phyloP scores from a whole-genome alignment of 1,139 yeast species.

The Neolecta irregularis region DNA sequence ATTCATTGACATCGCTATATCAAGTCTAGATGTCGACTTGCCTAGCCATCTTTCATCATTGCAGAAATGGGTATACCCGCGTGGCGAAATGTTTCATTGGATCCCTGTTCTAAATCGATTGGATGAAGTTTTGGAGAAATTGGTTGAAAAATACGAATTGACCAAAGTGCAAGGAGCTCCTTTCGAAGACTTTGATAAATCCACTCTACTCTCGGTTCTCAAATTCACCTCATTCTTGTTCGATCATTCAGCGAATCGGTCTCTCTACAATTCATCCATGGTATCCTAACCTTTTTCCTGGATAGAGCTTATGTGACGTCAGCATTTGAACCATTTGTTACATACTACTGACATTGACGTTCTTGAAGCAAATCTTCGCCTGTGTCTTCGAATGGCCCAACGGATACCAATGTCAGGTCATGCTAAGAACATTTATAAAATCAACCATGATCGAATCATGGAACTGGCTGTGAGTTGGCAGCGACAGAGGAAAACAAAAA shows the following conservation, averaged over 20 bases:
- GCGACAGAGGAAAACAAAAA: constrained; percentile 2
- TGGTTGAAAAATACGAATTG: constrained; percentile 41
- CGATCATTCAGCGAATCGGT: constrained; percentile 54
- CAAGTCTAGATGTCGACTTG: background rate
- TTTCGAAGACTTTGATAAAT: constrained; percentile 29
- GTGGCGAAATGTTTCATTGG: constrained; percentile 68
- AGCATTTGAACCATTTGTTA: constrained; percentile 45
- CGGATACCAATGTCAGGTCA: constrained; percentile 21
- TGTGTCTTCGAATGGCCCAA: constrained; percentile 48
- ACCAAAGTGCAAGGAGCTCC: constrained; percentile 19
- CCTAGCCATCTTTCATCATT: background rate
- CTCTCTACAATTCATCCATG: constrained; percentile 43
- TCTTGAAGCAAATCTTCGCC: constrained; percentile 37
- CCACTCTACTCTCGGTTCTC: constrained; percentile 38
- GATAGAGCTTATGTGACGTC: constrained; percentile 18
- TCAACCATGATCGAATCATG: constrained; percentile 12
- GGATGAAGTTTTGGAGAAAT: constrained; percentile 46
- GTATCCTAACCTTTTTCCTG: constrained; percentile 19
- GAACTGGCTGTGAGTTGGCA: constrained; percentile 10
- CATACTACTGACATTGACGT: constrained; percentile 44
- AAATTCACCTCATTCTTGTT: constrained; percentile 48
- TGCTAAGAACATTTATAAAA: constrained; percentile 5
- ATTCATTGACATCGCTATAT: background rate
- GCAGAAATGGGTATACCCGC: constrained; percentile 44
- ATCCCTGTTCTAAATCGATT: constrained; percentile 57